These are phyloP conservation scores for Hanseniaspora guilliermondii DNA, from an alignment of 805 yeast genomes.

Conservation along the genomic window DNA sequence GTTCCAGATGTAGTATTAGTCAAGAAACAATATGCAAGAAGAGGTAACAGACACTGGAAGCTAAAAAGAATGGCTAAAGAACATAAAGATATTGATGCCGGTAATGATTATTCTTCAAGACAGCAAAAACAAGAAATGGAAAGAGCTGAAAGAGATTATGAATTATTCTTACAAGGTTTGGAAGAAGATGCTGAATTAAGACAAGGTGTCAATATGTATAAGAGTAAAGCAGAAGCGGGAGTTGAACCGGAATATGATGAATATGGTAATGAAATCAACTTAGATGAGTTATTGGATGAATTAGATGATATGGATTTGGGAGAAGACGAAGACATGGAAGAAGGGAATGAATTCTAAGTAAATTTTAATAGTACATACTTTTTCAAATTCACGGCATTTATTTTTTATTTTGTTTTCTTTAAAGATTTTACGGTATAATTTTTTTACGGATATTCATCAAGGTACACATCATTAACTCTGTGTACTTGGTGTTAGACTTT, in stretches of 20 bases:
- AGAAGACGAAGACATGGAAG: conserved; percentile 33
- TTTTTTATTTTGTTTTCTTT: not conserved
- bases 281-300: conserved; percentile 89
- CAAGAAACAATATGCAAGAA: conserved; percentile 78
- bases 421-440: too few relatives aligned
- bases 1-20: conserved; percentile 78
- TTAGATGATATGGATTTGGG: conserved; percentile 77
- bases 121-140: conserved; percentile 80
- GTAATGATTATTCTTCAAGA: conserved; percentile 46
- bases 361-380: too few relatives aligned
- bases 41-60: conserved; percentile 75
- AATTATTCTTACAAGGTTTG: conserved; percentile 86
- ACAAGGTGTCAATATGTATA: conserved; percentile 79
- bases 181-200: conserved; percentile 95
- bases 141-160: conserved; percentile 88
- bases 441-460: too few relatives aligned
- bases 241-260: conserved; percentile 54
- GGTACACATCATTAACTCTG: too few relatives aligned
- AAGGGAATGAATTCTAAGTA: not conserved
- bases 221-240: conserved; percentile 34
- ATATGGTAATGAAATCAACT: conserved; percentile 76
- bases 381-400: too few relatives aligned
- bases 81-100: conserved; percentile 76
- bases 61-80: conserved; percentile 96
- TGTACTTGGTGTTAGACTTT: too few relatives aligned